Conservation (phyloP, 2,329 filamentous ascomycete genomes). For the Aspergillus arachidicola region DNA sequence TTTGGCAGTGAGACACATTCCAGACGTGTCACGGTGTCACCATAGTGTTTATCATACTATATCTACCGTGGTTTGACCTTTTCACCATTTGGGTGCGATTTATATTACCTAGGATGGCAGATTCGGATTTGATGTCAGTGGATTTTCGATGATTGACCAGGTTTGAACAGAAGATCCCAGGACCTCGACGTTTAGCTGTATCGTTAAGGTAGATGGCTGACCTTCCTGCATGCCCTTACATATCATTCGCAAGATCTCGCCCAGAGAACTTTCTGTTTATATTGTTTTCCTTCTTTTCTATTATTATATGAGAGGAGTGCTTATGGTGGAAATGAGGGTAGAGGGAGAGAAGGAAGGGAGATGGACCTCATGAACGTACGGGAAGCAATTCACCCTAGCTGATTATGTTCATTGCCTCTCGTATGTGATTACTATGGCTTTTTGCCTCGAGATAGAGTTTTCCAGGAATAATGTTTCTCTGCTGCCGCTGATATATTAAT, state of each 20-base stretch:
- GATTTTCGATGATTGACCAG: background rate
- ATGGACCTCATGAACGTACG: background rate
- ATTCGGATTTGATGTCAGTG: background rate
- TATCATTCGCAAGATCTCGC: background rate
- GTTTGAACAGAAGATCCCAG: background rate
- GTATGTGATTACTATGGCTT: background rate
- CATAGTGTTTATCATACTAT: background rate
- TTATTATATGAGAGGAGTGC: background rate
- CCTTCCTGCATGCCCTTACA: background rate
- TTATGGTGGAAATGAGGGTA: background rate
- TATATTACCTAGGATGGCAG: background rate
- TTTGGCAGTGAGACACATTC: background rate
- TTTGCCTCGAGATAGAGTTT: background rate
- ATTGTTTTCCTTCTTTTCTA: background rate
- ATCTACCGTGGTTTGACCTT: background rate
- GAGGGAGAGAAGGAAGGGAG: background rate
- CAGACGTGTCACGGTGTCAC: background rate
- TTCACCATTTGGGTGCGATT: background rate
- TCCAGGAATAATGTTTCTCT: background rate
- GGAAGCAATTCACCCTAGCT: background rate
- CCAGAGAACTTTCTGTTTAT: background rate
- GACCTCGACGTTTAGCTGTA: background rate
- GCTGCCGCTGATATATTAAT: too few species aligned
- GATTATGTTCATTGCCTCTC: background rate
- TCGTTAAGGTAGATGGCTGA: background rate